Conservation (phyloP, 148 eudicot species). For the Rhododendron vialii region DNA sequence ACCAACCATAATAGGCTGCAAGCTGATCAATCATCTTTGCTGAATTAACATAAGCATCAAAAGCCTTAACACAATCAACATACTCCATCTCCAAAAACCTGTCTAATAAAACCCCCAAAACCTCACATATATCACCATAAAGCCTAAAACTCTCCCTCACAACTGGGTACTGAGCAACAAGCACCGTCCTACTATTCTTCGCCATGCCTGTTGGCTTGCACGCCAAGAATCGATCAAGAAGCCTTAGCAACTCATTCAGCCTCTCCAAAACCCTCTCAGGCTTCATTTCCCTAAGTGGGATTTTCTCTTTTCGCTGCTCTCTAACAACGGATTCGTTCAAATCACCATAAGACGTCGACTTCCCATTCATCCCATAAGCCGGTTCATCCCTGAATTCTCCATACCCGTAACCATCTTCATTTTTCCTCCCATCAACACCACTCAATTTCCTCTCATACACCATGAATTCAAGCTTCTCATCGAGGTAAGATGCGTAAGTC, state of each 20-base stretch:
- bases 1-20: conserved; percentile 41
- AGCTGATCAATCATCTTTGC: conserved; percentile 58
- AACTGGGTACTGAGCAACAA: conserved; percentile 40
- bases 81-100: conserved; percentile 47
- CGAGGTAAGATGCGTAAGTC: conserved; percentile 49
- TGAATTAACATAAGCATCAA: conserved; percentile 43
- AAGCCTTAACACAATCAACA: conserved; percentile 40
- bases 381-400: conserved; percentile 13
- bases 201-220: conserved; percentile 41
- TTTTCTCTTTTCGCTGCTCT: conserved; percentile 14
- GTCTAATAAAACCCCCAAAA: conserved; percentile 35
- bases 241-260: conserved; percentile 35
- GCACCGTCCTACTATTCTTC: conserved; percentile 34
- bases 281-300: conserved; percentile 36
- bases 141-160: conserved; percentile 56
- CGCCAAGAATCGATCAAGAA: conserved; percentile 45
- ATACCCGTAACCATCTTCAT: conserved; percentile 9
- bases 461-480: conserved; percentile 39
- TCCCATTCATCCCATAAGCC: conserved; percentile 17
- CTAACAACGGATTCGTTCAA: conserved; percentile 12
- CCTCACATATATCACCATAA: conserved; percentile 54
- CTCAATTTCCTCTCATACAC: conserved; percentile 27
- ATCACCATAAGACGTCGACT: conserved; percentile 26
- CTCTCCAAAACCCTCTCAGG: conserved; percentile 42
- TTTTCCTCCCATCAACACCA: conserved; percentile 3